Conservation (phyloP, 257 asterid genomes). For the Nicotiana knightiana region DNA sequence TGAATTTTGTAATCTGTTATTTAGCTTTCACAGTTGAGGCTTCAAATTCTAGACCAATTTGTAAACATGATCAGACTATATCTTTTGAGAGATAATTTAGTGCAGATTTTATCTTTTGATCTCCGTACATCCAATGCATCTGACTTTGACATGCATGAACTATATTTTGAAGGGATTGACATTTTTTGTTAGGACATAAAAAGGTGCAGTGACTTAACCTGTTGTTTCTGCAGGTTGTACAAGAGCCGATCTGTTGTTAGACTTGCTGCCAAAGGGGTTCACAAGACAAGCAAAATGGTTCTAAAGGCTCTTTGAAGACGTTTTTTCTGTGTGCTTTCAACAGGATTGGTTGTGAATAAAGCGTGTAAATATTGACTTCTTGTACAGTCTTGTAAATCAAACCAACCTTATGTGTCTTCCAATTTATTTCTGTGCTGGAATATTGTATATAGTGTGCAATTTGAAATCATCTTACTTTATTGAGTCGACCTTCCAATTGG, state of each 20-base stretch:
- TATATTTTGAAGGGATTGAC: not conserved
- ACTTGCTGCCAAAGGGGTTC: conserved; percentile 66
- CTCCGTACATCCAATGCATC: not conserved
- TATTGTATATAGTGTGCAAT: not conserved
- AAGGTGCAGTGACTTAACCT: not conserved
- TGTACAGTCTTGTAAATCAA: not conserved
- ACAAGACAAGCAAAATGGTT: conserved; percentile 56
- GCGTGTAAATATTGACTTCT: not conserved
- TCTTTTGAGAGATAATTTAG: not conserved
- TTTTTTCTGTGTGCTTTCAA: not conserved
- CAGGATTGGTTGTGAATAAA: not conserved
- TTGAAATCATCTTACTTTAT: not conserved
- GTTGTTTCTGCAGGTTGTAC: conserved; percentile 56
- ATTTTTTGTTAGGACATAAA: not conserved
- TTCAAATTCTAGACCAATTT: not conserved
- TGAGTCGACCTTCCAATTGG: not conserved
- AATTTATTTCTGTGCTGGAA: not conserved
- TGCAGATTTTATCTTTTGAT: not conserved
- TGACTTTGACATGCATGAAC: not conserved
- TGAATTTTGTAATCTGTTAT: not conserved
- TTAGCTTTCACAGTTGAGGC: not conserved
- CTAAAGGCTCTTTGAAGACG: conserved; percentile 36
- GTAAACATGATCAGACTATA: not conserved
- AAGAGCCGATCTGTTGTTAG: conserved; percentile 56
- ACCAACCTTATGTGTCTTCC: not conserved